phyloP scores from a whole-genome alignment of 2,329 filamentous ascomycete genomes.

The Akanthomyces lecanii region DNA sequence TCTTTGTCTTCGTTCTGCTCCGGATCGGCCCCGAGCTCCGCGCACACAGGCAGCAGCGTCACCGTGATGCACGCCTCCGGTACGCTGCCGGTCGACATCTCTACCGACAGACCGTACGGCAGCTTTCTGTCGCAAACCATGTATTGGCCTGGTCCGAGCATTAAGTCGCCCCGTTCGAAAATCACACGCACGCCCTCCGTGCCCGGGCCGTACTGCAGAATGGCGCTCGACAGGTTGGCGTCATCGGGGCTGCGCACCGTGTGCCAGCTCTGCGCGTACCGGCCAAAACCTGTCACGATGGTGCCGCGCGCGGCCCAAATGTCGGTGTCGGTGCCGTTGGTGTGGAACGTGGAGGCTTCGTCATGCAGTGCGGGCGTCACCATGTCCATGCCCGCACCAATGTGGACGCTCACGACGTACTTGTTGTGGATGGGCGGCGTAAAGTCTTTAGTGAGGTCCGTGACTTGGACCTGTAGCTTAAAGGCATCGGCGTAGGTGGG shows the following conservation, averaged over 20 bases:
- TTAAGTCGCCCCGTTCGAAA: background rate
- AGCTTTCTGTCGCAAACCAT: constrained; percentile 7
- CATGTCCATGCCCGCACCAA: constrained; percentile 7
- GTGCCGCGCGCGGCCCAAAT: constrained; percentile 5
- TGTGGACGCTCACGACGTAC: background rate
- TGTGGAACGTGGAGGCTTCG: background rate
- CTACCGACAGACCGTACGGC: constrained; percentile 5
- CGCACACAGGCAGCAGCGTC: constrained; percentile 7
- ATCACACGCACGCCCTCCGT: constrained; percentile 10
- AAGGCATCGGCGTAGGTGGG: background rate
- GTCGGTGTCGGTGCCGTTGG: constrained; percentile 10
- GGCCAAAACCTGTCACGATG: background rate
- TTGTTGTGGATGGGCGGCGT: background rate
- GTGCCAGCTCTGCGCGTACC: background rate
- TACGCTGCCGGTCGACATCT: constrained; percentile 1
- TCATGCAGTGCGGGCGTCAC: background rate
- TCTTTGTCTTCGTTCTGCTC: background rate
- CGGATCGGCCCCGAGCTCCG: background rate
- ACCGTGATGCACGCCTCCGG: constrained; percentile 5
- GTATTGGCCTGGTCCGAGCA: constrained; percentile 10
- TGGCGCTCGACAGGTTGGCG: background rate
- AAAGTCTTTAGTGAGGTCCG: background rate
- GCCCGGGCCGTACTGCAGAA: constrained; percentile 3
- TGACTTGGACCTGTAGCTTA: background rate
- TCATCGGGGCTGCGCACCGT: background rate